Percentiles rank a stretch among this genome's conserved stretches.
phyloP scores from a whole-genome alignment of 352 stramenopile genomes.

The Globisporangium nagaii region DNA sequence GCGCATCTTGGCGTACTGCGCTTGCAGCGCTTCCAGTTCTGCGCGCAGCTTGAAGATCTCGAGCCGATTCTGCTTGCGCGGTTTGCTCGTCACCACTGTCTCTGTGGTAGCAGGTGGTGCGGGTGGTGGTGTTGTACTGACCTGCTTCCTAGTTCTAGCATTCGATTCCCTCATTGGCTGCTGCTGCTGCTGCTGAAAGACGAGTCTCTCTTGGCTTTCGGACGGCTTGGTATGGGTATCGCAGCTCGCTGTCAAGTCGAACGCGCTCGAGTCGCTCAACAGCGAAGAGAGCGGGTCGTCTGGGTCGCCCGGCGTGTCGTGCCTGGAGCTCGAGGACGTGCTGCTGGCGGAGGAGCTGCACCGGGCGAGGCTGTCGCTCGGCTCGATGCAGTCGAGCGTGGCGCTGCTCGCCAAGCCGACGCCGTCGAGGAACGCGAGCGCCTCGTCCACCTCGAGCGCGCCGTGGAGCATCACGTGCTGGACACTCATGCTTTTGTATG shows the following conservation, averaged over 20 bases:
- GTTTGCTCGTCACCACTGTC: background rate
- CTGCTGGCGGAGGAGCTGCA: background rate
- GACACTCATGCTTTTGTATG: too few species aligned
- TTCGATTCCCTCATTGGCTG: background rate
- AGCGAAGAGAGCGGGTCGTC: background rate
- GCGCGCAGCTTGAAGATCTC: slow-evolving; percentile 12
- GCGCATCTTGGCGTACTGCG: background rate
- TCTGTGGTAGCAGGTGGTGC: too few species aligned
- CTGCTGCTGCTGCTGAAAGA: background rate
- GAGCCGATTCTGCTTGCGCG: slow-evolving; percentile 10
- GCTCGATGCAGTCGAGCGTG: background rate
- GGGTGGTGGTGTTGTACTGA: too few species aligned
- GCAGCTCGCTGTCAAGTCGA: background rate
- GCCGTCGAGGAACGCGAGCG: slow-evolving; percentile 6
- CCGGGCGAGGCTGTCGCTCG: background rate
- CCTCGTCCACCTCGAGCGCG: background rate
- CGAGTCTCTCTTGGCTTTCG: too few species aligned
- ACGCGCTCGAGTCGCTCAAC: background rate
- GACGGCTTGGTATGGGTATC: too few species aligned
- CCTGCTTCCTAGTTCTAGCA: background rate
- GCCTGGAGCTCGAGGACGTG: too few species aligned
- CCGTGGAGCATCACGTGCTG: too few species aligned
- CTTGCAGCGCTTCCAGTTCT: slow-evolving; percentile 4
- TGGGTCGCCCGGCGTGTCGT: background rate
- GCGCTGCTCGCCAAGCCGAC: background rate